Percentiles rank a stretch among this genome's conserved stretches.
These are phyloP conservation scores for Sporisorium scitamineum DNA, from an alignment of 1,284 basidiomycete species.

Conservation along the genomic window DNA sequence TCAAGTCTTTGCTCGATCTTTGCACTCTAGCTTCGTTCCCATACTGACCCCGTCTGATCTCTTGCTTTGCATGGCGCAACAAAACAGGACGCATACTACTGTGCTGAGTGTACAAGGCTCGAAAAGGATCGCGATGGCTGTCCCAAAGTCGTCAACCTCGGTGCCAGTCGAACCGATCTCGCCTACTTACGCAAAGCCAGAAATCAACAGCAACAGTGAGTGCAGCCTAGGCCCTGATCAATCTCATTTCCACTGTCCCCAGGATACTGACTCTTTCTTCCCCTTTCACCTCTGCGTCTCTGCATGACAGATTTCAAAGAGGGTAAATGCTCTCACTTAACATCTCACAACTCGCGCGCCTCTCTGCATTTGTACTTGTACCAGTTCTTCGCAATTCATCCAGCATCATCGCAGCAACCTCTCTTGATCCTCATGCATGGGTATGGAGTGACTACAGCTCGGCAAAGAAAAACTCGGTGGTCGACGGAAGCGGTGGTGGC, in stretches of 20 bases:
- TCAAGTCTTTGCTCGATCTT: background rate
- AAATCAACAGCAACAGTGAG: constrained; percentile 54
- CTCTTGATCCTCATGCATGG: background rate
- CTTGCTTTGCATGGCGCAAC: background rate
- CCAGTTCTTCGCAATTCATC: constrained; percentile 5
- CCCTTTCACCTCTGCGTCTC: background rate
- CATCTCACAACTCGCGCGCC: background rate
- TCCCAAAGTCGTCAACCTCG: constrained; percentile 97
- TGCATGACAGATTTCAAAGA: constrained; percentile 32
- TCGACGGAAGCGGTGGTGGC: constrained; percentile 52
- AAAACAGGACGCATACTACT: constrained; percentile 67
- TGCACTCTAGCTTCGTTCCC: background rate
- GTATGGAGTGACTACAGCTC: constrained; percentile 39
- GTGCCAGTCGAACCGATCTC: constrained; percentile 71
- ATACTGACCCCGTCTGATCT: background rate
- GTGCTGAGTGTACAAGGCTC: constrained; percentile 81
- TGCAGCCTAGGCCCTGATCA: background rate
- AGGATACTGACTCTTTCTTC: background rate
- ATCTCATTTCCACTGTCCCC: background rate
- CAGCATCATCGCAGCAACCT: background rate
- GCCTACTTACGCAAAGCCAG: constrained; percentile 61
- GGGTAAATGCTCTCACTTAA: constrained; percentile 5
- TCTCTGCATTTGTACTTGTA: constrained; percentile 37
- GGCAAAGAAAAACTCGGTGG: constrained; percentile 65
- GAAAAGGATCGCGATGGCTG: constrained; percentile 99